Evolutionary conservation across 2,329 filamentous ascomycete species (phyloP), one percentile per base, ranked within the genome.

Genomic region (Clarireedia monteithiana): DNA sequence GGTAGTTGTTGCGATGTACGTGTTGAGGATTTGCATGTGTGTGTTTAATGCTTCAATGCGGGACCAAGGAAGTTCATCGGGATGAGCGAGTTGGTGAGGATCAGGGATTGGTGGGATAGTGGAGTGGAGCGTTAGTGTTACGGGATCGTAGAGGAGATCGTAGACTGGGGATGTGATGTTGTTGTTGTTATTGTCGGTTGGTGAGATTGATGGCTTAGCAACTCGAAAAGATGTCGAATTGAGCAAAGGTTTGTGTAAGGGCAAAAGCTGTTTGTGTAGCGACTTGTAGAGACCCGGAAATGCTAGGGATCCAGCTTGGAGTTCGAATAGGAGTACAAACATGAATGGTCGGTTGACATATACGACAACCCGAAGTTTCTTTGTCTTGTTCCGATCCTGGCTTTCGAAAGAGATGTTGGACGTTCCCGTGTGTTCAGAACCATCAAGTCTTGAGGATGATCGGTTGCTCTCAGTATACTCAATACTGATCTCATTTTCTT

Each of bases 301-400:
- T 4, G 77, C 77, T 2, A 85, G 69, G 1, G 82, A 80, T 53
- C 81, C 76, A 6, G 85, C 85, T 48, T 76, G 75, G 44, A 79
- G 73, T 48, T 79, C 72, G 69, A 92, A 92, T 4, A 94, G 74
- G 59, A 94, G 85, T 1, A 85, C 81, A 68, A 88, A 91, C 48
- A 92, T 80, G 70, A 92, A 92, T 0, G 89, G 89, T 24, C 79
- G 80, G 68, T 84, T 83, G 47, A 85, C 80, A 66, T 91, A 91
- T 50, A 91, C 79, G 6, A 91, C 79, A 1, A 89, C 84, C 0
- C 85, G 81, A 44, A 91, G 69, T 62, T 78, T 81, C 57, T 76
- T 74, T 2, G 74, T 72, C 64, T 80, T 81, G 66, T 78, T 80
- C 56, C 73, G 70, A 60, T 82, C 78, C 61, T 79, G 79, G 58